Conservation (phyloP, 2,329 filamentous ascomycete genomes). For the Colletotrichum lentis region DNA sequence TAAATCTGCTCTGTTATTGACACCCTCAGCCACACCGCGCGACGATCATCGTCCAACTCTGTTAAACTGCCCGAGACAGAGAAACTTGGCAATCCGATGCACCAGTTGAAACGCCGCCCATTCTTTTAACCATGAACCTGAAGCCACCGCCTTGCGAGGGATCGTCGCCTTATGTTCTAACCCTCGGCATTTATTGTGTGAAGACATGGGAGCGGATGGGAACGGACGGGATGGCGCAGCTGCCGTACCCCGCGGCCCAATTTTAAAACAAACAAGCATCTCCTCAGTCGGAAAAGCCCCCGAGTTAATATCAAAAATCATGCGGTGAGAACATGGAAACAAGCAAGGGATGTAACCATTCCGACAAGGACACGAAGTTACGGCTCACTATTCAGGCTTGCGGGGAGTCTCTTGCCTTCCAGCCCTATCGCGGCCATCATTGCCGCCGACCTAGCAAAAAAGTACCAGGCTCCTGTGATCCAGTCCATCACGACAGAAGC, state of each 20-base stretch:
- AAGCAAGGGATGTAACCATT: constrained; percentile 7
- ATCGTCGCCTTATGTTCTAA: constrained; percentile 21
- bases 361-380: constrained; percentile 12
- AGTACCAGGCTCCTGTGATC: neutral
- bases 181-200: constrained; percentile 19
- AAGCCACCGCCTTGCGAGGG: constrained; percentile 7
- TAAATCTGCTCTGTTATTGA: constrained; percentile 5
- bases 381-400: constrained; percentile 9
- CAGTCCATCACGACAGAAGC: neutral
- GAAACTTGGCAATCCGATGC: constrained; percentile 33
- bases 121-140: neutral
- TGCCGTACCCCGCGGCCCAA: constrained; percentile 12
- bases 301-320: neutral
- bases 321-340: constrained; percentile 1
- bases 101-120: constrained; percentile 32
- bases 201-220: constrained; percentile 17
- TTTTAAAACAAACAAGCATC: constrained; percentile 25
- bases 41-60: constrained; percentile 21
- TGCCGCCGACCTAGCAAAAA: constrained; percentile 10
- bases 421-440: constrained; percentile 13
- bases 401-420: too few relatives aligned
- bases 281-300: neutral
- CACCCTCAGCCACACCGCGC: neutral
- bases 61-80: constrained; percentile 30
- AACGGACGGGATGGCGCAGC: constrained; percentile 34